Percentiles rank a stretch among this genome's conserved stretches.
These are phyloP conservation scores for Fusarium equiseti DNA, from an alignment of 2,329 filamentous ascomycete species.

Conservation along the genomic window DNA sequence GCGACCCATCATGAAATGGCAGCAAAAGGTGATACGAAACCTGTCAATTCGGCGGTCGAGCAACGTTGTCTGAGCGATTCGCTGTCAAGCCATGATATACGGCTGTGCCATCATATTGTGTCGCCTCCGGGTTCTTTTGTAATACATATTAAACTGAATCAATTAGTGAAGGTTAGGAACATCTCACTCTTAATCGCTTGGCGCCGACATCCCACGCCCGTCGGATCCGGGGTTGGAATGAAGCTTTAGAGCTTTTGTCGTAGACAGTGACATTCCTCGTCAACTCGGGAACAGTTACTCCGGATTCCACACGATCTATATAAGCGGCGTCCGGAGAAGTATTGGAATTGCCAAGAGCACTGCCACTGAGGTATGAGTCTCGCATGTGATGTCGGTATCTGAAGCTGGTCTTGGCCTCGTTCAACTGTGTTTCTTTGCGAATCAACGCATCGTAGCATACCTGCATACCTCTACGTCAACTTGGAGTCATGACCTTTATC, in stretches of 20 bases:
- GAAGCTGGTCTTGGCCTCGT: neutral
- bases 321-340: conserved; percentile 60
- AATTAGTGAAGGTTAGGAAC: neutral
- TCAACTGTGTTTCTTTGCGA: neutral
- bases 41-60: neutral
- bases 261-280: conserved; percentile 66
- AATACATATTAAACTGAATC: neutral
- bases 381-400: conserved; percentile 50
- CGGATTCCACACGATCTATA: conserved; percentile 55
- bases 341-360: conserved; percentile 65
- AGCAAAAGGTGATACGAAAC: conserved; percentile 9
- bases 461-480: neutral
- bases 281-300: conserved; percentile 54
- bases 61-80: neutral
- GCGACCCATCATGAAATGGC: neutral
- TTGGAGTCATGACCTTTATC: neutral
- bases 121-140: neutral
- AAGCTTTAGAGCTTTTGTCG: conserved; percentile 61
- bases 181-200: neutral
- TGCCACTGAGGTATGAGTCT: conserved; percentile 60
- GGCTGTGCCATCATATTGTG: neutral
- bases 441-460: neutral
- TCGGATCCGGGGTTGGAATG: conserved; percentile 22
- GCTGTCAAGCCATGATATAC: conserved; percentile 7
- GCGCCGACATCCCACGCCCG: neutral